Percentiles rank a stretch among this genome's conserved stretches.
These are phyloP conservation scores for Hypoxylon fragiforme DNA, from an alignment of 495 filamentous ascomycete genomes.

Conservation along the genomic window DNA sequence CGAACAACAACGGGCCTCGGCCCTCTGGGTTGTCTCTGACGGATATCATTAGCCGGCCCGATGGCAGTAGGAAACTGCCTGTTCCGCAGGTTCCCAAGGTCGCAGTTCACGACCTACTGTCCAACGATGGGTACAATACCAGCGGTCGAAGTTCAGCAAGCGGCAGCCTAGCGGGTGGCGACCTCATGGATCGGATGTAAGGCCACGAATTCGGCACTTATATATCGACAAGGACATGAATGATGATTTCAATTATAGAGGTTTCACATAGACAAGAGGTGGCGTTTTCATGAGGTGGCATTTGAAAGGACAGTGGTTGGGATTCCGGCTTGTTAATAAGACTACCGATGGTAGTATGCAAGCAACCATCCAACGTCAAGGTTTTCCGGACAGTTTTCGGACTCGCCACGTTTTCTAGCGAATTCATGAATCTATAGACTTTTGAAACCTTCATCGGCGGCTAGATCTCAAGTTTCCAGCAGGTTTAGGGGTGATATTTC, in stretches of 20 bases:
- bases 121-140: conserved; percentile 59
- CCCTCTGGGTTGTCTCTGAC: conserved; percentile 73
- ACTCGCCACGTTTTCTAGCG: conserved; percentile 25
- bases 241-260: conserved; percentile 39
- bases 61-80: conserved; percentile 90
- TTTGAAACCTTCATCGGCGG: conserved; percentile 37
- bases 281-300: conserved; percentile 27
- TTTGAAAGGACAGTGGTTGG: conserved; percentile 20
- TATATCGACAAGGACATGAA: conserved; percentile 30
- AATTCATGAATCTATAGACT: conserved; percentile 40
- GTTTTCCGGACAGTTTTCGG: conserved; percentile 19
- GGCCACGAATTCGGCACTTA: conserved; percentile 2
- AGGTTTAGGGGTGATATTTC: conserved; percentile 19
- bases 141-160: conserved; percentile 54
- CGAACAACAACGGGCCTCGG: conserved; percentile 43
- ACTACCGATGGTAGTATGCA: conserved; percentile 21
- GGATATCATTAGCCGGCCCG: conserved; percentile 88
- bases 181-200: conserved; percentile 45
- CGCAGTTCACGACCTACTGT: conserved; percentile 82
- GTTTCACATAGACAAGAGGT: conserved; percentile 36
- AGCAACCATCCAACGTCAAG: conserved; percentile 16
- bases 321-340: conserved; percentile 29
- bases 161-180: conserved; percentile 51
- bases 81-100: conserved; percentile 88
- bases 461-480: conserved; percentile 37